A percentile compares a stretch with the other conserved stretches of the same genome.
Conservation (phyloP, 495 filamentous ascomycete species). For the Penicillium angulare region DNA sequence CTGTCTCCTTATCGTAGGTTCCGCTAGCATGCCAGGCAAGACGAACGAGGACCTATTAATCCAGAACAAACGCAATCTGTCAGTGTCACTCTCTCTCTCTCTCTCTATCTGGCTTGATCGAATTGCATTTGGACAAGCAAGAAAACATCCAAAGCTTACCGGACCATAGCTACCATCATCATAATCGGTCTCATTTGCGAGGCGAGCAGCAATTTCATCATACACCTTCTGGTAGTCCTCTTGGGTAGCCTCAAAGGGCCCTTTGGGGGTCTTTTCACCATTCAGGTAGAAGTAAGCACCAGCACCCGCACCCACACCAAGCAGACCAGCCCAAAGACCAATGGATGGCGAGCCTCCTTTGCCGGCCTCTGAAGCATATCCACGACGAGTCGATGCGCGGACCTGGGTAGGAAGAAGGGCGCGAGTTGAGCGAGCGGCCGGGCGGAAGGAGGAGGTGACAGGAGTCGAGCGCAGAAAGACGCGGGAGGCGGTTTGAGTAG, state of each 20-base stretch:
- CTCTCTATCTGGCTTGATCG: not conserved
- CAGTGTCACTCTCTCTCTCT: not conserved
- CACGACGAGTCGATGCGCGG: slow-evolving; percentile 64
- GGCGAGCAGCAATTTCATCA: slow-evolving; percentile 71
- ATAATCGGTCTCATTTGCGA: slow-evolving; percentile 91
- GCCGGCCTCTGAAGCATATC: slow-evolving; percentile 69
- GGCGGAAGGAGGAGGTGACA: slow-evolving; percentile 43
- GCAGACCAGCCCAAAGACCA: slow-evolving; percentile 50
- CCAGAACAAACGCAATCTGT: not conserved
- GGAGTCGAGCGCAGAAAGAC: slow-evolving; percentile 51
- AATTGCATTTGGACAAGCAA: not conserved
- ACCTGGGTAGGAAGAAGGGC: slow-evolving; percentile 60
- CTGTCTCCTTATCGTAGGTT: slow-evolving; percentile 85
- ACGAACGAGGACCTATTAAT: slow-evolving; percentile 62
- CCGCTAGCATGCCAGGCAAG: slow-evolving; percentile 87
- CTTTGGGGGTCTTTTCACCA: slow-evolving; percentile 43
- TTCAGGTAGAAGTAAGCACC: slow-evolving; percentile 70
- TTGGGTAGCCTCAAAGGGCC: slow-evolving; percentile 67
- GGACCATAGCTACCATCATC: slow-evolving; percentile 97
- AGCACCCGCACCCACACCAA: slow-evolving; percentile 61
- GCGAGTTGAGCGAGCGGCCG: slow-evolving; percentile 54
- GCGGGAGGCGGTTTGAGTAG: slow-evolving; percentile 51
- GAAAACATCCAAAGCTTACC: slow-evolving; percentile 47
- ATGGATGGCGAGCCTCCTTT: slow-evolving; percentile 49
- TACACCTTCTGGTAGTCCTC: slow-evolving; percentile 97